Evolutionary conservation across 768 basidiomycete genomes (phyloP), one percentile per base, ranked within the genome.

Genomic region (Tylopilus sp.): DNA sequence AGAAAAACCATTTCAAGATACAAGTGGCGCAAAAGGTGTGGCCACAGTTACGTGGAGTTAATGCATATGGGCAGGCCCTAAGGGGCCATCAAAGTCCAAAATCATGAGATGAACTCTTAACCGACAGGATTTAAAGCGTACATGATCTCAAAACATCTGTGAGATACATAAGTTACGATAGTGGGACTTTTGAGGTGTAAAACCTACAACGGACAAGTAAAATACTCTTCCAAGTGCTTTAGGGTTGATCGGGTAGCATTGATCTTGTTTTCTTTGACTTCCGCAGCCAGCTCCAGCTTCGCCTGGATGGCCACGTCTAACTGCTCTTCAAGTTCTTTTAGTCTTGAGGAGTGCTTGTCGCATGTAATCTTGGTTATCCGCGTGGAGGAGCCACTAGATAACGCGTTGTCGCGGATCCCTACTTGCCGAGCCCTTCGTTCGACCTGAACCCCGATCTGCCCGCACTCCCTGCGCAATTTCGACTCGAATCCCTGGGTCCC

Each of bases 1-100:
- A 82, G 72, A 86, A 86, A 69, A 82, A 81, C 82, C 84, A 85
- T 61, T 80, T 81, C 28, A 87, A 66, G 55, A 85, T 82, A 68
- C 84, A 86, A 44, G 82, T 69, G 28, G 81, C 79, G 63, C 84
- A 87, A 62, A 84, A 87, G 5, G 84, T 79, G 61, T 88, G 86
- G 11, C 86, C 86, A 55, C 86, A 87, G 36, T 72, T 69, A 14
- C 72, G 73, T 17, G 82, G 78, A 52, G 74, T 78, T 37, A 86
- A 69, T 29, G 71, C 70, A 62, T 83, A 83, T 9, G 86, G 86
- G 56, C 76, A 76, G 3, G 84, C 81, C 56, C 73, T 76, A 26
- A 43, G 29, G 5, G n/a, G 34, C 37, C 9, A 52, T 45, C 29
- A 34, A 22, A 31, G 36, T 28, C 24, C 45, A 38, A 11, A 16